Evolutionary conservation across 331 rosid genomes (phyloP).

Genomic region (Rosa hybrid): DNA sequence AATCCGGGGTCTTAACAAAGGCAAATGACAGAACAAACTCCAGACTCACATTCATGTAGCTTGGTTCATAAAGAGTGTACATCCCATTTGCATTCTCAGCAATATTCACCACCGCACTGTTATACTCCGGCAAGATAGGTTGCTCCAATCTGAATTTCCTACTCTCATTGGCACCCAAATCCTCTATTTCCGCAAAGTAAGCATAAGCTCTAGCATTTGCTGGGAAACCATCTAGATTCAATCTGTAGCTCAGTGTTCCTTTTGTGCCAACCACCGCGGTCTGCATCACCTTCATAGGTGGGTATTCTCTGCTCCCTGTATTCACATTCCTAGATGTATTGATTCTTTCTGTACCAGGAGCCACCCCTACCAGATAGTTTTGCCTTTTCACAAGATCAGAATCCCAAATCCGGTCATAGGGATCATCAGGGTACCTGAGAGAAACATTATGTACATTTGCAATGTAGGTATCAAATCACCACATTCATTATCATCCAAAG

Average conservation of each 20-base stretch:
- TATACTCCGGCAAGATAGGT: conserved; percentile 66
- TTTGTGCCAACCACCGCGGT: conserved; percentile 78
- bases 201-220: conserved; percentile 86
- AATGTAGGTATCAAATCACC: background rate
- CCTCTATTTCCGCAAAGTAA: conserved; percentile 82
- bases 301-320: conserved; percentile 65
- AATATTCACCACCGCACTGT: conserved; percentile 83
- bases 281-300: conserved; percentile 88
- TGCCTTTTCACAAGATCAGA: conserved; percentile 89
- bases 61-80: conserved; percentile 91
- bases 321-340: conserved; percentile 55
- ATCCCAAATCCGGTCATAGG: conserved; percentile 96
- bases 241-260: conserved; percentile 66
- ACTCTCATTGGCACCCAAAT: conserved; percentile 60
- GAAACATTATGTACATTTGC: conserved; percentile 7
- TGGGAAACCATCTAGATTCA: conserved; percentile 84
- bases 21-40: conserved; percentile 83
- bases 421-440: conserved; percentile 96
- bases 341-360: conserved; percentile 86
- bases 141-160: conserved; percentile 75
- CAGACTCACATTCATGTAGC: conserved; percentile 87
- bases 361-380: conserved; percentile 86
- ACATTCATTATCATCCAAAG: background rate
- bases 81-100: conserved; percentile 95
- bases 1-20: conserved; percentile 71